Base-by-base conservation (phyloP, 352 stramenopile species). In the Elongisporangium undulatum region DNA sequence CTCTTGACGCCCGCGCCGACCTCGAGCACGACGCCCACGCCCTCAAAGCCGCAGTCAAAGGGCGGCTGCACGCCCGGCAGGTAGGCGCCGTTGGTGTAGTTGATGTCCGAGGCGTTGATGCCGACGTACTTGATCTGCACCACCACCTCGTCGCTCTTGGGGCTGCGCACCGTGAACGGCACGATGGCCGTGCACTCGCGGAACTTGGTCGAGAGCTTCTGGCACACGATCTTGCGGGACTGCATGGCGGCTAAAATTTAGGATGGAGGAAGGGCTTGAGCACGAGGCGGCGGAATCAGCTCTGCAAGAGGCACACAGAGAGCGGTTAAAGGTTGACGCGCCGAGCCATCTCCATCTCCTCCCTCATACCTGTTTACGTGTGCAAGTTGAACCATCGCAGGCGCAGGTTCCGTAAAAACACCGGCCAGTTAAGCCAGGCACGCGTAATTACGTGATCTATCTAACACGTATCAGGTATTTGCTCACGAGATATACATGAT, bases 151-250 rank as follows among this genome's bases (percentile, higher is more conserved):
- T 67, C 74, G 29, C 55, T 51, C 61, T 75, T 69, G 49, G 82
- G 74, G 62, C 61, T 49, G 15, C 67, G 72, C 53, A 85, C 56
- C 53, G 72, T 49, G 62, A 77, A 74, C 29, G 64, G 58, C 50
- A 87, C 79, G 64, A 92, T 88, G 55, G 69, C 71, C 20, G 79
- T 90, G 70, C 76, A 87, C 63, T 82, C 78, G 62, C 82, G 82
- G 59, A 92, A 92, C 70, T 92, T 83, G 59, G 82, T 87, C 59
- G 79, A 92, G 56, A 92, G 70, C 61, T 90, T 88, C 61, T 83
- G 72, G 59, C 82, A 91, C 50, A 91, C 75, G 58, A 91, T 91
- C 72, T 91, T 91, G 59, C 79, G 82, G 26, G 72, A 85, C 72
- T 82, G 67, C 71, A 83, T 83, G 23, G 16, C 69, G 38, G 38